Percentiles rank a stretch among this genome's conserved stretches.
Conservation (phyloP, 1,139 yeast genomes). For the Protomyces macrosporus region DNA sequence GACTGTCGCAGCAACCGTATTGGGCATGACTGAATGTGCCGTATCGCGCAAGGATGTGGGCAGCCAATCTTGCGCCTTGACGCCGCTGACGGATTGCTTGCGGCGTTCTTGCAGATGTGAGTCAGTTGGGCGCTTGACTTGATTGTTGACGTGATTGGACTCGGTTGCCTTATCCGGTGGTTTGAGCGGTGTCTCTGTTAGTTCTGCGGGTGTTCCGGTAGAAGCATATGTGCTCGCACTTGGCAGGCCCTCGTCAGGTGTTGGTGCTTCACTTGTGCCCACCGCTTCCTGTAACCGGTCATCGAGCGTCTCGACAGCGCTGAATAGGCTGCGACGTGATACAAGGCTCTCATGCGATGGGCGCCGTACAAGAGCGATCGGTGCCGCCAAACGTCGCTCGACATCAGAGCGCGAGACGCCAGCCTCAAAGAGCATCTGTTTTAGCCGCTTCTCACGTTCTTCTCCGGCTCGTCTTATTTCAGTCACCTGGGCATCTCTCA, state of each 20-base stretch:
- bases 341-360: conserved; percentile 5
- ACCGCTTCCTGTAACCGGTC: conserved; percentile 29
- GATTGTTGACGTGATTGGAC: no score
- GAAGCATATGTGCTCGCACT: neutral
- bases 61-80: neutral
- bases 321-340: neutral
- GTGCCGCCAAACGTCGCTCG: conserved; percentile 11
- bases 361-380: neutral
- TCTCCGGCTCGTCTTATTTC: conserved; percentile 44
- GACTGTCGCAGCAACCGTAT: neutral
- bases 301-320: conserved; percentile 9
- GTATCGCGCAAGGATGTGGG: conserved; percentile 11
- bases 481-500: conserved; percentile 48
- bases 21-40: conserved; percentile 16
- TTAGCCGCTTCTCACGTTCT: conserved; percentile 46
- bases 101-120: neutral
- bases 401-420: conserved; percentile 39
- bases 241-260: neutral
- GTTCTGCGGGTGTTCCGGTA: neutral
- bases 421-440: conserved; percentile 44
- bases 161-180: neutral
- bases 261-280: neutral
- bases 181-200: neutral
- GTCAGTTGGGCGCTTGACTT: neutral
- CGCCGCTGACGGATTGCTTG: neutral